Conservation (phyloP, 768 basidiomycete genomes). For the Kwoniella bestiolae region DNA sequence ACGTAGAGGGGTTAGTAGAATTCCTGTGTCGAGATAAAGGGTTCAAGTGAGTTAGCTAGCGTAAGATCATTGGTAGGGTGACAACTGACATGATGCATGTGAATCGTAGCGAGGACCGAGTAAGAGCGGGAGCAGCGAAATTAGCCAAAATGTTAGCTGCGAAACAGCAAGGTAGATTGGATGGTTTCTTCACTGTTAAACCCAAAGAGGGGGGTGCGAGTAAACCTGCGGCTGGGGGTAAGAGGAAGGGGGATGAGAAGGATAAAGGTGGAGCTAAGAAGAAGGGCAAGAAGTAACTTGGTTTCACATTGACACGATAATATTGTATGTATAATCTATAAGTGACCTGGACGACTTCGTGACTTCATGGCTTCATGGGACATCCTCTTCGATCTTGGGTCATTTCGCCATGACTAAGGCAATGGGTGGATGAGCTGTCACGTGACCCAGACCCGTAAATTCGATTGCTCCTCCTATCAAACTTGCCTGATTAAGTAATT, state of each 20-base stretch:
- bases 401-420: no score
- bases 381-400: no score
- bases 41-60: slow-evolving; percentile 73
- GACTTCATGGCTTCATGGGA: no score
- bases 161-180: slow-evolving; percentile 95
- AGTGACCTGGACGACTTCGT: no score
- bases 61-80: background rate
- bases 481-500: background rate
- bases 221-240: slow-evolving; percentile 47
- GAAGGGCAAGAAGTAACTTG: slow-evolving; percentile 55
- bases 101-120: slow-evolving; percentile 81
- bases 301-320: background rate
- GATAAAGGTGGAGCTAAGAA: slow-evolving; percentile 63
- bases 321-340: background rate
- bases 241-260: slow-evolving; percentile 55
- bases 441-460: background rate
- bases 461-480: background rate
- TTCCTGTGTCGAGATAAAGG: slow-evolving; percentile 95
- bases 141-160: slow-evolving; percentile 80
- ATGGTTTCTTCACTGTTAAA: slow-evolving; percentile 88
- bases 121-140: slow-evolving; percentile 92
- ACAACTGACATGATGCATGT: slow-evolving; percentile 14
- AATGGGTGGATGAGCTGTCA: no score
- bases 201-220: slow-evolving; percentile 60
- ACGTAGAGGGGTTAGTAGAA: slow-evolving; percentile 88